phyloP scores from a whole-genome alignment of 805 yeast genomes.

The Metschnikowia dekortorum region DNA sequence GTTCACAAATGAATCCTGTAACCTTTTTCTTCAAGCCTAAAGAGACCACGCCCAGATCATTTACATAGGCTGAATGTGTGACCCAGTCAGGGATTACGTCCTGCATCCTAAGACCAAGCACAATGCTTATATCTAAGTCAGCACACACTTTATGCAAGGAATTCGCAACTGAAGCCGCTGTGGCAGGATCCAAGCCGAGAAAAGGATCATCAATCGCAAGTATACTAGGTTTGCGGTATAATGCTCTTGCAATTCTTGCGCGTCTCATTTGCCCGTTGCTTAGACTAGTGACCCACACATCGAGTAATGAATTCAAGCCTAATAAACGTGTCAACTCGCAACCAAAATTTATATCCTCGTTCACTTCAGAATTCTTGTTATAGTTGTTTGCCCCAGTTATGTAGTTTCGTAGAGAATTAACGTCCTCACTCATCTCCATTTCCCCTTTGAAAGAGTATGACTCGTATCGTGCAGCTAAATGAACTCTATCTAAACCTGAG shows the following conservation, averaged over 20 bases:
- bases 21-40: slow-evolving; percentile 43
- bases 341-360: slow-evolving; percentile 34
- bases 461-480: slow-evolving; percentile 87
- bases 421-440: slow-evolving; percentile 52
- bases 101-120: slow-evolving; percentile 73
- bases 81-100: slow-evolving; percentile 81
- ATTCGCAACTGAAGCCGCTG: slow-evolving; percentile 54
- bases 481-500: slow-evolving; percentile 48
- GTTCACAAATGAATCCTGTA: background rate
- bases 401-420: slow-evolving; percentile 50
- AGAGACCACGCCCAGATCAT: slow-evolving; percentile 44
- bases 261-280: slow-evolving; percentile 94
- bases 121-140: slow-evolving; percentile 48
- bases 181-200: slow-evolving; percentile 80
- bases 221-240: slow-evolving; percentile 60
- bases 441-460: slow-evolving; percentile 67
- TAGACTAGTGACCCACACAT: slow-evolving; percentile 78
- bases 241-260: slow-evolving; percentile 76
- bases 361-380: slow-evolving; percentile 29
- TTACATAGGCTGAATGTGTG: slow-evolving; percentile 60
- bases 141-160: slow-evolving; percentile 37
- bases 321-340: slow-evolving; percentile 45
- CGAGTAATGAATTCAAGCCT: slow-evolving; percentile 50
- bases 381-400: slow-evolving; percentile 57
- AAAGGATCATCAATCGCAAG: slow-evolving; percentile 88